phyloP scores from a whole-genome alignment of 768 basidiomycete genomes.

The Mycena metata region DNA sequence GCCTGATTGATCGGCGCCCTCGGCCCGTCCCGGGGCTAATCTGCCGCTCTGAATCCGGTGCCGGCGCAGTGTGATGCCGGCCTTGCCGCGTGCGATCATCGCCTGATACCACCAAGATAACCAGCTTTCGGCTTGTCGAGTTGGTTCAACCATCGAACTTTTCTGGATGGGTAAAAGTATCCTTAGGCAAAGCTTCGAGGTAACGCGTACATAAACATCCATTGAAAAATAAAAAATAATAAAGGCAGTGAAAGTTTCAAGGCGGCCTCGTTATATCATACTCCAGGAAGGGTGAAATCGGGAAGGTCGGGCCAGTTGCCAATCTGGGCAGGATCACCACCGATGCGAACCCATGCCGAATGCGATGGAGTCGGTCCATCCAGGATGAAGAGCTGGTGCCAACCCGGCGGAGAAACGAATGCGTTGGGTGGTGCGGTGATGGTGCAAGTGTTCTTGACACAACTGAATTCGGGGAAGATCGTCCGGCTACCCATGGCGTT shows the following conservation, averaged over 20 bases:
- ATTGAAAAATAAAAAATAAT: no score
- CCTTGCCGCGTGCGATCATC: no score
- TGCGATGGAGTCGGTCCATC: slow-evolving; percentile 70
- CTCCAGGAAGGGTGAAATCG: slow-evolving; percentile 31
- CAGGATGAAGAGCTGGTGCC: slow-evolving; percentile 68
- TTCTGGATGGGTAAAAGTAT: no score
- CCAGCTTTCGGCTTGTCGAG: no score
- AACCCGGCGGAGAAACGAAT: slow-evolving; percentile 64
- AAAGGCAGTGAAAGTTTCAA: neutral
- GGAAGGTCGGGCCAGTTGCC: slow-evolving; percentile 61
- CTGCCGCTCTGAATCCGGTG: no score
- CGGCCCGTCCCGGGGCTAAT: no score
- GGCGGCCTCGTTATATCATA: slow-evolving; percentile 18
- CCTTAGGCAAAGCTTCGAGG: no score
- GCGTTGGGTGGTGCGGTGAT: slow-evolving; percentile 69
- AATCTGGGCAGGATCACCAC: slow-evolving; percentile 63
- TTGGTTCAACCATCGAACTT: no score
- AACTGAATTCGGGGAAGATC: slow-evolving; percentile 66
- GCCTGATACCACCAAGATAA: no score
- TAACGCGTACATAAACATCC: no score
- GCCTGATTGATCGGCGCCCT: no score
- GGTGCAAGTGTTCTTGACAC: slow-evolving; percentile 65
- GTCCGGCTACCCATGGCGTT: slow-evolving; percentile 65
- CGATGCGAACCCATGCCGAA: slow-evolving; percentile 65
- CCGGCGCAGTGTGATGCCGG: no score